phyloP scores from a whole-genome alignment of 768 basidiomycete species.

The Tricholoma terreum region DNA sequence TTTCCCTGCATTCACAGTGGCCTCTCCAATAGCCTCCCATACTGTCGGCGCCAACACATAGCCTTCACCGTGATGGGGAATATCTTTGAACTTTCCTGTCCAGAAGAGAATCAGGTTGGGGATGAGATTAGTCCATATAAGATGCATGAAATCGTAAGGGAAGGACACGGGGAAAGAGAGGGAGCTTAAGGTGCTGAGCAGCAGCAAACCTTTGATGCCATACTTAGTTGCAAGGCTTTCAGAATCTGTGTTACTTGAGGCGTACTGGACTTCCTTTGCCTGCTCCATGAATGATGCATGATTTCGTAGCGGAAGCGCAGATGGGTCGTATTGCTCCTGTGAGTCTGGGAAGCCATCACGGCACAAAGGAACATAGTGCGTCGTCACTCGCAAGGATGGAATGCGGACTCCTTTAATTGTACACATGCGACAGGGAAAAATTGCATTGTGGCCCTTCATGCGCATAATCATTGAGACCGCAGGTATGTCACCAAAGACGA shows the following conservation, averaged over 20 bases:
- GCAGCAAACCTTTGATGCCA: slow-evolving; percentile 31
- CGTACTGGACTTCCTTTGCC: slow-evolving; percentile 15
- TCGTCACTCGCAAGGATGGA: too few species aligned
- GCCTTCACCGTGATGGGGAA: slow-evolving; percentile 17
- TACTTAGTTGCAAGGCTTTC: slow-evolving; percentile 16
- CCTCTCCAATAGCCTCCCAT: slow-evolving; percentile 2
- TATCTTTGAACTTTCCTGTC: slow-evolving; percentile 33
- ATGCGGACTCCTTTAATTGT: slow-evolving; percentile 22
- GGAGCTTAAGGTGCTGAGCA: slow-evolving; percentile 6
- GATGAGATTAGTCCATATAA: slow-evolving; percentile 37
- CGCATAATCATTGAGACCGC: slow-evolving; percentile 21
- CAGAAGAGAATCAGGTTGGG: slow-evolving; percentile 20
- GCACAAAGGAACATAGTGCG: too few species aligned
- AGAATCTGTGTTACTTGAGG: slow-evolving; percentile 12
- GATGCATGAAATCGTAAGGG: slow-evolving; percentile 44
- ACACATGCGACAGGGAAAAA: slow-evolving; percentile 35
- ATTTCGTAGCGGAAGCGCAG: slow-evolving; percentile 24
- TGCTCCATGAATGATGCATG: slow-evolving; percentile 13
- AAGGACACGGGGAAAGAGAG: slow-evolving; percentile 23
- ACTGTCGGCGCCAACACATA: slow-evolving; percentile 9
- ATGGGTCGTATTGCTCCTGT: slow-evolving; percentile 10
- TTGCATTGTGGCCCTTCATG: slow-evolving; percentile 43
- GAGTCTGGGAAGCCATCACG: too few species aligned
- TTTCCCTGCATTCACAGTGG: slow-evolving; percentile 18
- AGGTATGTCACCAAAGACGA: slow-evolving; percentile 17